Evolutionary conservation across 2,329 filamentous ascomycete genomes (phyloP).

Genomic region (Clarireedia hainanense): DNA sequence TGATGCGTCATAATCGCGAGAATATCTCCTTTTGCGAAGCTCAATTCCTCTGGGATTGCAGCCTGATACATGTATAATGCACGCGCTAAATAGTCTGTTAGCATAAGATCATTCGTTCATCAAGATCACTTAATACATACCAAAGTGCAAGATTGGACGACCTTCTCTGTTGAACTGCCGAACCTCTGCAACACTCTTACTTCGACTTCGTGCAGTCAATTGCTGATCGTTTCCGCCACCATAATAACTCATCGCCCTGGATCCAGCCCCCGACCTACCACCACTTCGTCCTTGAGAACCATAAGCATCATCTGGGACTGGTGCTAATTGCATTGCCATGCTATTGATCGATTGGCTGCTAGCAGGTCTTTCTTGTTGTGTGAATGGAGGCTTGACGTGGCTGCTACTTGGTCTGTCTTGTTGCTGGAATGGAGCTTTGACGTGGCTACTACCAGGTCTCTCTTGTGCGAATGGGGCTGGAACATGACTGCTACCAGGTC

Average conservation of each 20-base stretch:
- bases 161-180: conserved; percentile 81
- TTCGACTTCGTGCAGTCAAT: conserved; percentile 45
- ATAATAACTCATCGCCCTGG: conserved; percentile 46
- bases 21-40: conserved; percentile 86
- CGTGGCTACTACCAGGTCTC: background rate
- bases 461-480: conserved; percentile 20
- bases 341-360: conserved; percentile 16
- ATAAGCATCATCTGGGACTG: conserved; percentile 46
- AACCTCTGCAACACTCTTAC: conserved; percentile 79
- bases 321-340: conserved; percentile 64
- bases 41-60: conserved; percentile 89
- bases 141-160: conserved; percentile 82
- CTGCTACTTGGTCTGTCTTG: conserved; percentile 44
- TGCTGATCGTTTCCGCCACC: conserved; percentile 32
- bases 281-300: conserved; percentile 44
- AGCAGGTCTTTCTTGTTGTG: conserved; percentile 7
- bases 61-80: conserved; percentile 92
- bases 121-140: conserved; percentile 50
- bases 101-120: conserved; percentile 7
- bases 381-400: conserved; percentile 23
- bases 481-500: conserved; percentile 40
- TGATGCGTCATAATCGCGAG: conserved; percentile 83
- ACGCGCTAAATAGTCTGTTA: conserved; percentile 53
- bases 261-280: conserved; percentile 40
- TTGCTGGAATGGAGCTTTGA: conserved; percentile 9